Evolutionary conservation across 129 eudicot genomes (phyloP).

Genomic region (Helianthus tuberosus): DNA sequence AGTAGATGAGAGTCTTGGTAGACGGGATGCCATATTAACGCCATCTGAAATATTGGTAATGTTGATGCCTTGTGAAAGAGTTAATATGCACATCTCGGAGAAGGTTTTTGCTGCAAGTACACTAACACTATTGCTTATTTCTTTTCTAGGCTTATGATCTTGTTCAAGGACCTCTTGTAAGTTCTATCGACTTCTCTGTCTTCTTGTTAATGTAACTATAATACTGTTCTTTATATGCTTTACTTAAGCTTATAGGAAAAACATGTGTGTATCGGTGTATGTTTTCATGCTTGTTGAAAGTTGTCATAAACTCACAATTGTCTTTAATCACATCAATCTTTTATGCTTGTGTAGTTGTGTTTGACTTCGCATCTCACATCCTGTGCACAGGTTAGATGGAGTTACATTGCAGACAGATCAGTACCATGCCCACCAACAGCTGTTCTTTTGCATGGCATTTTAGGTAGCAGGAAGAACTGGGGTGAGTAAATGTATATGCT

Average conservation of each 20-base stretch:
- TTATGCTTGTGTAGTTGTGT: background rate
- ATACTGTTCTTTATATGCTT: background rate
- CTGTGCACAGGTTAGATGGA: constrained; percentile 64
- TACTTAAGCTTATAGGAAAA: background rate
- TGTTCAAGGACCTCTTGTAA: constrained; percentile 92
- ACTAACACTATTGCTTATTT: constrained; percentile 27
- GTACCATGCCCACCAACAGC: constrained; percentile 91
- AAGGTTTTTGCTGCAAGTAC: constrained; percentile 18
- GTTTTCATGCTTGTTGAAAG: constrained; percentile 13
- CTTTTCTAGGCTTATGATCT: constrained; percentile 87
- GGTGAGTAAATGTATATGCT: constrained; percentile 45
- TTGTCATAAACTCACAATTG: background rate
- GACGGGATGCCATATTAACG: constrained; percentile 35
- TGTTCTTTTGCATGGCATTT: constrained; percentile 91
- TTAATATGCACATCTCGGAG: background rate
- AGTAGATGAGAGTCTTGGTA: constrained; percentile 55
- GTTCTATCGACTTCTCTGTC: constrained; percentile 35
- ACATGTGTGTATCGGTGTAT: background rate
- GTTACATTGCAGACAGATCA: constrained; percentile 74
- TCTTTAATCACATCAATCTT: constrained; percentile 4
- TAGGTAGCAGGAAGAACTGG: constrained; percentile 98
- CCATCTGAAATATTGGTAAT: constrained; percentile 85
- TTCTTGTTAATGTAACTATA: constrained; percentile 13
- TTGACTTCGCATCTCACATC: constrained; percentile 7
- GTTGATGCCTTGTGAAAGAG: constrained; percentile 8